Evolutionary conservation across 2,329 filamentous ascomycete genomes (phyloP), one percentile per base, ranked within the genome.

Genomic region (Phyllosticta ampelicida): DNA sequence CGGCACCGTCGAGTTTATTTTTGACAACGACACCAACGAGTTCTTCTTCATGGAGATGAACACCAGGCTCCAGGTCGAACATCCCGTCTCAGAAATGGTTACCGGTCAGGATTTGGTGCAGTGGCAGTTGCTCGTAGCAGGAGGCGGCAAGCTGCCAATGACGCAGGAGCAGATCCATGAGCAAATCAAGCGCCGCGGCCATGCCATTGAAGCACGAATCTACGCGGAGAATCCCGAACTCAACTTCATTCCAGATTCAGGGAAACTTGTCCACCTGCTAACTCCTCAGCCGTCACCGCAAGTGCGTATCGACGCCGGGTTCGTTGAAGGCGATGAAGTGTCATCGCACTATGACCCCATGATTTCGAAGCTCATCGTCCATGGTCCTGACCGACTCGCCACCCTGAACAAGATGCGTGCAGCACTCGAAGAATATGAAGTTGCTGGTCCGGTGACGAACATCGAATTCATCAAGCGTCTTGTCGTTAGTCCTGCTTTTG

Each of bases 271-370:
- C 5, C 89, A 96, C 70, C 82, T 97, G 10, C 81, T 83, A 30
- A 90, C 88, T 1, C 91, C 92, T 0, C 71, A 76, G 53, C 75
- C 80, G 5, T 81, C 83, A 44, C 80, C 86, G 0, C 87, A 90
- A 62, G 82, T 97, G 29, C 85, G 94, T 48, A 90, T 99, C 63
- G 94, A 99, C 67, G 90, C 91, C 51, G 94, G 94, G 1, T 97
- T 97, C 70, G 83, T 91, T 26, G 81, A 90, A 64, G 94, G 94
- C 23, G 92, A 96, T 69, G 89, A 90, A 62, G 89, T 99, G 2
- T 95, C 91, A 0, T 89, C 92, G 60, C 89, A 94, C 57, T 99
- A 99, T 72, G 94, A 99, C 65, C 94, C 94, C 26, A 99, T 99
- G 94, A 96, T 99, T 64, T 89, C 94, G 51, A 99, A 99, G 75